Base-by-base conservation (phyloP, 2,329 filamentous ascomycete genomes). In the Diplodia seriata region DNA sequence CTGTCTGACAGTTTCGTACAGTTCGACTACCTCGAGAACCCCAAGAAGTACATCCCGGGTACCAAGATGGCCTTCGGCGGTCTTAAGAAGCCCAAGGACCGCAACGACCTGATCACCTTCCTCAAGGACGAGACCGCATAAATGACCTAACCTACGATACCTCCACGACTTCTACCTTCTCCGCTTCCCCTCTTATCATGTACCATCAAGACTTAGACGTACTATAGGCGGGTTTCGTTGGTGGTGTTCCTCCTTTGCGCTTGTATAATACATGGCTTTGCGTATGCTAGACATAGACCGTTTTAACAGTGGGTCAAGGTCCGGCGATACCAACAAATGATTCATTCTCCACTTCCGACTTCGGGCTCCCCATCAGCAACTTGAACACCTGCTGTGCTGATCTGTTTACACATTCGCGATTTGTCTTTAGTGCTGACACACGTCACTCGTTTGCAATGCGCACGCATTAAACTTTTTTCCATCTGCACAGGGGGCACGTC, bases 41-140 rank as follows among this genome's bases (percentile, higher is more conserved):
- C 95, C 85, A 99, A 99, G 91, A 98, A 98, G 89, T 99, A 94
- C 90, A 97, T 99, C 74, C 95, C 95, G 76, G 95, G 95, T 76
- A 99, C 95, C 86, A 99, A 98, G 93, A 99, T 99, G 95, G 95
- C 95, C 78, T 99, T 98, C 81, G 95, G 95, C 85, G 95, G 95
- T 83, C 89, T 99, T 80, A 99, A 99, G 94, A 99, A 99, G 92
- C 89, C 89, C 81, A 98, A 98, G 92, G 95, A 98, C 87, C 89
- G 95, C 83, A 97, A 98, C 83, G 94, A 99, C 84, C 87, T 99
- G 78, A 97, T 99, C 89, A 93, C 93, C 78, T 91, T 83, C 88
- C 86, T 93, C 80, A 85, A 87, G 82, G 85, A 91, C 72, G 81
- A 87, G 76, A 92, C 89, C 77, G 84, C 85, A 83, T 93, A 92